A percentile compares a stretch with the other conserved stretches of the same genome.
These are phyloP conservation scores for Penicillium turbatum DNA, from an alignment of 495 filamentous ascomycete genomes.

Conservation along the genomic window DNA sequence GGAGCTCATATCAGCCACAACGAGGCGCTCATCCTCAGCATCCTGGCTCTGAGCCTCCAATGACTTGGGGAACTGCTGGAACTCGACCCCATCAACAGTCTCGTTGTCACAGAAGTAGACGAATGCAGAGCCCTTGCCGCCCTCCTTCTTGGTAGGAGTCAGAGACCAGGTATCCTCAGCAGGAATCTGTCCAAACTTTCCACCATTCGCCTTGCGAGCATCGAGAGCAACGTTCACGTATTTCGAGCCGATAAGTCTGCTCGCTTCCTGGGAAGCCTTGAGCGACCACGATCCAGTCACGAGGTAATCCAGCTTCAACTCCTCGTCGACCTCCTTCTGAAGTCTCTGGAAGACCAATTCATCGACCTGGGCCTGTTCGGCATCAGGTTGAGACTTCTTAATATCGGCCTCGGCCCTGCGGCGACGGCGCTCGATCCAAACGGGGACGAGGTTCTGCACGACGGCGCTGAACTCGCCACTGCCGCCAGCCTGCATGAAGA, in stretches of 20 bases:
- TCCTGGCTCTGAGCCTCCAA: conserved; percentile 49
- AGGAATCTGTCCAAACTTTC: conserved; percentile 87
- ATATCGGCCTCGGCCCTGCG: conserved; percentile 32
- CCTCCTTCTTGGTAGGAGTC: conserved; percentile 52
- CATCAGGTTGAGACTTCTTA: conserved; percentile 28
- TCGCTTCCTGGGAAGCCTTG: conserved; percentile 86
- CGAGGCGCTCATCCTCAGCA: conserved; percentile 57
- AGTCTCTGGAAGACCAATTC: conserved; percentile 55
- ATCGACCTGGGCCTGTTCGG: conserved; percentile 37
- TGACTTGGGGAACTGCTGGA: conserved; percentile 65
- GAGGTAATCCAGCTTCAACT: conserved; percentile 80
- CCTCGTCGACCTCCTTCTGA: conserved; percentile 56
- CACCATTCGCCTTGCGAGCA: conserved; percentile 61
- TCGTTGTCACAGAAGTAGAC: conserved; percentile 95
- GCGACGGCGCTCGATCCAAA: conserved; percentile 70
- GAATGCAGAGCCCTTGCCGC: conserved; percentile 57
- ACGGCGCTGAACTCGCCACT: conserved; percentile 77
- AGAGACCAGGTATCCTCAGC: conserved; percentile 71
- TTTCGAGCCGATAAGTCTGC: conserved; percentile 66
- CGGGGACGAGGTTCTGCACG: conserved; percentile 72
- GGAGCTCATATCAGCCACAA: conserved; percentile 83
- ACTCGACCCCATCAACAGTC: conserved; percentile 83
- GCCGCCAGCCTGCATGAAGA: conserved; percentile 81
- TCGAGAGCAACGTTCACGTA: conserved; percentile 77
- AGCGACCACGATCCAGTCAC: conserved; percentile 88